phyloP scores from a whole-genome alignment of 2,329 filamentous ascomycete genomes.

The Aureobasidium sp. region DNA sequence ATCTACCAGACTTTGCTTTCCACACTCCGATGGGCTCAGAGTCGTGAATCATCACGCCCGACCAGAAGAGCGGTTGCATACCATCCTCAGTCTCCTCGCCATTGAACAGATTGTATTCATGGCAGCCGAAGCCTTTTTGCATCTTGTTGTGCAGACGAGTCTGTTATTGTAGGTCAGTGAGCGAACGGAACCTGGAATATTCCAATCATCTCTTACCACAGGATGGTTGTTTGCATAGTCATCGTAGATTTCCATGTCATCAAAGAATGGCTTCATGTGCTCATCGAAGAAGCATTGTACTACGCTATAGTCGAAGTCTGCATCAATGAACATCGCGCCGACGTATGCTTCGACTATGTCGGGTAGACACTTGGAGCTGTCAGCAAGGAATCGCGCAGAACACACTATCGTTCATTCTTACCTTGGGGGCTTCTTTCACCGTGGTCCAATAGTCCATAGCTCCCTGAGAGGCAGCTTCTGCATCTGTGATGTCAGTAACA shows the following conservation, averaged over 20 bases:
- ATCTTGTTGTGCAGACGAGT: slow-evolving; percentile 62
- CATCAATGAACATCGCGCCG: slow-evolving; percentile 87
- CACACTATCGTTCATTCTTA: neutral
- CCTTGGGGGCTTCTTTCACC: slow-evolving; percentile 58
- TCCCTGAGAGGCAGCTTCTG: slow-evolving; percentile 39
- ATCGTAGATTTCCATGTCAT: slow-evolving; percentile 81
- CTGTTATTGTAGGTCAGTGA: slow-evolving; percentile 16
- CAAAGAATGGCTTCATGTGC: slow-evolving; percentile 69
- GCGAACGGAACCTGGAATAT: neutral
- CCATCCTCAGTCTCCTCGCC: slow-evolving; percentile 44
- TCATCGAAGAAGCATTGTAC: slow-evolving; percentile 70
- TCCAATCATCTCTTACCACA: slow-evolving; percentile 34
- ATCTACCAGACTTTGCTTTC: slow-evolving; percentile 50
- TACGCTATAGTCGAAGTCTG: slow-evolving; percentile 63
- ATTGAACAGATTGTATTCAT: slow-evolving; percentile 47
- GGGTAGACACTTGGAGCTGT: slow-evolving; percentile 47
- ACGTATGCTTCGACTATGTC: slow-evolving; percentile 86
- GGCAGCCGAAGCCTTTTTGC: slow-evolving; percentile 56
- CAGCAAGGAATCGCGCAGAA: neutral
- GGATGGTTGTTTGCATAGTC: slow-evolving; percentile 81
- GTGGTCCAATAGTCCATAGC: slow-evolving; percentile 61
- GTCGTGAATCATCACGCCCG: slow-evolving; percentile 69
- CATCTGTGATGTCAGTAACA: slow-evolving; percentile 49
- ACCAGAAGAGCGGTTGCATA: slow-evolving; percentile 44
- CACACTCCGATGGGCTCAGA: slow-evolving; percentile 50